A percentile compares a stretch with the other conserved stretches of the same genome.
Conservation (phyloP, 768 basidiomycete genomes). For the Tulasnella sp. region DNA sequence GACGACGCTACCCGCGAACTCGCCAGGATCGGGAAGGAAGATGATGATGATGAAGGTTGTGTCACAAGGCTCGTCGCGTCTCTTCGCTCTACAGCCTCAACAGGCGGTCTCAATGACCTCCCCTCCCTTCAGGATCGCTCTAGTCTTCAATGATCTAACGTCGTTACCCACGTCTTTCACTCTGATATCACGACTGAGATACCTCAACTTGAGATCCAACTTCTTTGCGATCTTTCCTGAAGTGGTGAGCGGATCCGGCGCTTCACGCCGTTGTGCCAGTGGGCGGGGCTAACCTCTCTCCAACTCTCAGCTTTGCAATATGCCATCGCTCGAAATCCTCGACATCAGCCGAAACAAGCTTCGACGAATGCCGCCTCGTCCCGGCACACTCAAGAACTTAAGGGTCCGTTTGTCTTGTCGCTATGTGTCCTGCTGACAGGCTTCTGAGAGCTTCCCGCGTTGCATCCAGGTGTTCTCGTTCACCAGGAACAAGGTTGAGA, state of each 20-base stretch:
- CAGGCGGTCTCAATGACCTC: not conserved
- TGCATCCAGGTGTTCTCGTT: conserved; percentile 75
- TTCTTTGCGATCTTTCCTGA: conserved; percentile 79
- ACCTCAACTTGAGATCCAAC: conserved; percentile 87
- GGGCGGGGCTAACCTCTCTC: not conserved
- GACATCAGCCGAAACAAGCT: conserved; percentile 95
- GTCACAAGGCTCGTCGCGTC: conserved; percentile 39
- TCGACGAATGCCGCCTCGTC: conserved; percentile 71
- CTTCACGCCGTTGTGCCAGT: not conserved
- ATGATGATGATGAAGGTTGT: conserved; percentile 50
- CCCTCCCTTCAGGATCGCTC: conserved; percentile 64
- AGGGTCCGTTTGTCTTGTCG: conserved; percentile 52
- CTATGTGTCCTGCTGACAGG: conserved; percentile 7
- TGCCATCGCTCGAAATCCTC: conserved; percentile 88
- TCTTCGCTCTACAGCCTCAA: conserved; percentile 10
- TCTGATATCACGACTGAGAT: conserved; percentile 71
- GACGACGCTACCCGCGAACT: conserved; percentile 76
- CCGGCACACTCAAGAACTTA: conserved; percentile 77
- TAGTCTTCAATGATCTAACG: conserved; percentile 81
- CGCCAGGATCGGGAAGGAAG: conserved; percentile 59
- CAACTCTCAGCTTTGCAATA: conserved; percentile 67
- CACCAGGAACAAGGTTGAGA: conserved; percentile 79
- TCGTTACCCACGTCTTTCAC: conserved; percentile 76
- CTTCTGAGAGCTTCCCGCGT: not conserved
- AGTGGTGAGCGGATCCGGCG: conserved; percentile 62